Conservation (phyloP, 306 rosid species). For the Spatholobus suberectus region DNA sequence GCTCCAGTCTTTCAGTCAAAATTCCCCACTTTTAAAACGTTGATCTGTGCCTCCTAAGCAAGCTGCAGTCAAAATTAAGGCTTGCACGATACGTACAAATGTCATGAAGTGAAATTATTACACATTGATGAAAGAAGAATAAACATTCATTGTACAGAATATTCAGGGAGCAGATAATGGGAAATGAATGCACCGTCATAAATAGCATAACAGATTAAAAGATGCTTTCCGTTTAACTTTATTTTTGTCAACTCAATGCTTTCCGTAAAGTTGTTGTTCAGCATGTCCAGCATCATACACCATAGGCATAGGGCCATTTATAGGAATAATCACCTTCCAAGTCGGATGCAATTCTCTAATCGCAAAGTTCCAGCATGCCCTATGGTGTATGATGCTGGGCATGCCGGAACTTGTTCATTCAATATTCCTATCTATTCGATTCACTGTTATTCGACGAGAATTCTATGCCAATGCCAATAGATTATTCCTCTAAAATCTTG, state of each 20-base stretch:
- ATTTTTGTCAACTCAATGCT: neutral
- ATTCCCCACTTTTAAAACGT: neutral
- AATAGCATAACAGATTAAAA: neutral
- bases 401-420: neutral
- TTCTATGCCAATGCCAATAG: neutral
- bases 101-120: neutral
- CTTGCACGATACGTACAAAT: neutral
- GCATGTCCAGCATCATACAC: too few relatives aligned
- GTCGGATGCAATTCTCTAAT: neutral
- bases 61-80: neutral
- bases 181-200: neutral
- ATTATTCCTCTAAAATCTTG: neutral
- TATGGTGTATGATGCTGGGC: neutral
- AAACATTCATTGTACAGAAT: neutral
- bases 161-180: neutral
- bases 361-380: neutral
- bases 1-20: too few relatives aligned
- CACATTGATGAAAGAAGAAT: neutral
- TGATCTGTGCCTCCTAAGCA: neutral
- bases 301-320: too few relatives aligned
- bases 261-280: neutral
- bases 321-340: too few relatives aligned
- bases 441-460: neutral
- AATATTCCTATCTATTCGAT: neutral
- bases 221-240: neutral